Evolutionary conservation across 352 stramenopile genomes (phyloP).

Genomic region (Pythium insidiosum): DNA sequence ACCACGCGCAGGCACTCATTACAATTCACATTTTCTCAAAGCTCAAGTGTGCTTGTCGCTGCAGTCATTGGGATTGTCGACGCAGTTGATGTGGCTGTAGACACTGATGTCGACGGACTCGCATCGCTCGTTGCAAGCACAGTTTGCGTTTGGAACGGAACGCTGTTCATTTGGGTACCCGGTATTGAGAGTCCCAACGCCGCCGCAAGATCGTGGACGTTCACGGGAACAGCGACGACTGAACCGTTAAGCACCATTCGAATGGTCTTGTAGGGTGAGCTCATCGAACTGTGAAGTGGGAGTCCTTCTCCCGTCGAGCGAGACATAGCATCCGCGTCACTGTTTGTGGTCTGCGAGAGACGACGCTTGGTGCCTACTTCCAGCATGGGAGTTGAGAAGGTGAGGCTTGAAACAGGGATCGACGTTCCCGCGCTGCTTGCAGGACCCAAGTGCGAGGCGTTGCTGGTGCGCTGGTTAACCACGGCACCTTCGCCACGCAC

Average conservation of each 20-base stretch:
- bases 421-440: background rate
- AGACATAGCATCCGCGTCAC: too few species aligned
- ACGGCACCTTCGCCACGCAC: background rate
- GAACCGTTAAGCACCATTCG: slow-evolving; percentile 67
- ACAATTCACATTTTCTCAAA: too few species aligned
- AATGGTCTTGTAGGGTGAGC: slow-evolving; percentile 39
- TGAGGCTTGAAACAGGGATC: background rate
- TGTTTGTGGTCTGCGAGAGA: too few species aligned
- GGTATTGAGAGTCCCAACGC: slow-evolving; percentile 9
- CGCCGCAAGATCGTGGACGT: slow-evolving; percentile 49
- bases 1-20: too few species aligned
- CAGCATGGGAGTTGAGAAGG: background rate
- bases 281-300: background rate
- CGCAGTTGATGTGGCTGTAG: too few species aligned
- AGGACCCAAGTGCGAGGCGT: too few species aligned
- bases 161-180: too few species aligned
- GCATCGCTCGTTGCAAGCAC: too few species aligned
- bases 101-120: slow-evolving; percentile 1
- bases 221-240: slow-evolving; percentile 62
- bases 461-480: too few species aligned
- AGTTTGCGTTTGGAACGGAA: too few species aligned
- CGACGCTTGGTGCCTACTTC: background rate
- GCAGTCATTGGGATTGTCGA: too few species aligned
- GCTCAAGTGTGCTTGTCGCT: too few species aligned
- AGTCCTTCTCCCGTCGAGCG: background rate